Conservation (phyloP, 2,329 filamentous ascomycete species). For the Gnomoniopsis sp. region DNA sequence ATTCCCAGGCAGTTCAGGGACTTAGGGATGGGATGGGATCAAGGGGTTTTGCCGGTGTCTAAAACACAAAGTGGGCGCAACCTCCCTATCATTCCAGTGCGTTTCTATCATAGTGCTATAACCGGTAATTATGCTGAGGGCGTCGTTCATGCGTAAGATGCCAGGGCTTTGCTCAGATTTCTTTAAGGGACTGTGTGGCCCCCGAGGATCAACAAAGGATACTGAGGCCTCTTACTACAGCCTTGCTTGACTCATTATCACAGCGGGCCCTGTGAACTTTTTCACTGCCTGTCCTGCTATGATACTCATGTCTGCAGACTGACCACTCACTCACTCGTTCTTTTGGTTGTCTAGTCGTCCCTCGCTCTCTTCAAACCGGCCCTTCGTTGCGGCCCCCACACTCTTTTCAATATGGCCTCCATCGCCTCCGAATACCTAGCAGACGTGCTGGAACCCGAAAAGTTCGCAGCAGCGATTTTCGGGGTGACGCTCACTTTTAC, state of each 20-base stretch:
- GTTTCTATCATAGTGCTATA: constrained; percentile 1
- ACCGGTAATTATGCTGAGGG: neutral
- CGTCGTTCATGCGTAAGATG: neutral
- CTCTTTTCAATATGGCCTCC: constrained; percentile 9
- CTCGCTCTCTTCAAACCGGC: neutral
- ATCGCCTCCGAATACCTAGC: constrained; percentile 17
- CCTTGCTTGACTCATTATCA: neutral
- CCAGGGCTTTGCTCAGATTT: neutral
- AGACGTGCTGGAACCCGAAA: constrained; percentile 12
- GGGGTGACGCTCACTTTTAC: constrained; percentile 17
- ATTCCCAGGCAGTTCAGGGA: neutral
- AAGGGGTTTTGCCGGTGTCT: neutral
- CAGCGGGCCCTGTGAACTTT: constrained; percentile 5
- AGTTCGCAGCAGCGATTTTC: constrained; percentile 17
- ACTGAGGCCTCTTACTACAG: neutral
- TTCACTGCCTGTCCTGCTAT: neutral
- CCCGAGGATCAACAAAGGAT: too few relatives aligned
- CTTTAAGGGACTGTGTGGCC: neutral
- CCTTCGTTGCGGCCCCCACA: neutral
- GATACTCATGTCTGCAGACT: neutral
- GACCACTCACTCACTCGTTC: neutral
- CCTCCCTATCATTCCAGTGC: neutral
- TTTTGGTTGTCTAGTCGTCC: neutral
- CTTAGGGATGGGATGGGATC: neutral
- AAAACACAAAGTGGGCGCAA: constrained; percentile 1